phyloP scores from a whole-genome alignment of 169 alveolate species.

The Plasmodium malariae region DNA sequence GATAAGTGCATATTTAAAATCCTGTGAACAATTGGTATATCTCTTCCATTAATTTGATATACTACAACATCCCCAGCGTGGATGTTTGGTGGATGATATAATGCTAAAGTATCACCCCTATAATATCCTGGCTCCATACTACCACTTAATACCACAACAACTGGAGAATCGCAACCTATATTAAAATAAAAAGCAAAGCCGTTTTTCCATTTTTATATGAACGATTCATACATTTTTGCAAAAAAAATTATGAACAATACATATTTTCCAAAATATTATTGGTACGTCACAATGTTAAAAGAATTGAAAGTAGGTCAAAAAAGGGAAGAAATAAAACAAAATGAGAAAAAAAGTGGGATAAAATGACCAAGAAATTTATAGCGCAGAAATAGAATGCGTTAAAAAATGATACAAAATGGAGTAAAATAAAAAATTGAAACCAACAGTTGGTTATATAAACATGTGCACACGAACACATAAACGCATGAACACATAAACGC shows the following conservation, averaged over 20 bases:
- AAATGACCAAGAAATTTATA: too few relatives aligned
- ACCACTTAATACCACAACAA: conserved; percentile 95
- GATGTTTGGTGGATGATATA: conserved; percentile 82
- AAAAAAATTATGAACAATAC: neutral
- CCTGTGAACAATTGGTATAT: conserved; percentile 95
- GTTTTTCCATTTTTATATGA: conserved; percentile 12
- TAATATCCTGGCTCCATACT: conserved; percentile 95
- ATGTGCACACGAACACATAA: too few relatives aligned
- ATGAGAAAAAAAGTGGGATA: too few relatives aligned
- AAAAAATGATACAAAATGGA: too few relatives aligned
- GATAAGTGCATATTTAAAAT: conserved; percentile 87
- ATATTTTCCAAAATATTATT: too few relatives aligned
- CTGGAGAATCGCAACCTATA: conserved; percentile 92
- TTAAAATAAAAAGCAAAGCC: neutral
- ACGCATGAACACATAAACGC: too few relatives aligned
- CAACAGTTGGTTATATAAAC: too few relatives aligned
- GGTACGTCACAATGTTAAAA: too few relatives aligned
- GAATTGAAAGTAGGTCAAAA: too few relatives aligned
- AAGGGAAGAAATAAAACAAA: too few relatives aligned
- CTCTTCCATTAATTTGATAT: conserved; percentile 87
- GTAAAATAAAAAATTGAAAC: too few relatives aligned
- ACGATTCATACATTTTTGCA: neutral
- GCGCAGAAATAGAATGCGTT: too few relatives aligned
- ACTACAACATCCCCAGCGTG: conserved; percentile 85
- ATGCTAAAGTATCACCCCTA: conserved; percentile 93